Evolutionary conservation across 176 grass and related monocot species (phyloP).

Genomic region (Tuctoria greenei): DNA sequence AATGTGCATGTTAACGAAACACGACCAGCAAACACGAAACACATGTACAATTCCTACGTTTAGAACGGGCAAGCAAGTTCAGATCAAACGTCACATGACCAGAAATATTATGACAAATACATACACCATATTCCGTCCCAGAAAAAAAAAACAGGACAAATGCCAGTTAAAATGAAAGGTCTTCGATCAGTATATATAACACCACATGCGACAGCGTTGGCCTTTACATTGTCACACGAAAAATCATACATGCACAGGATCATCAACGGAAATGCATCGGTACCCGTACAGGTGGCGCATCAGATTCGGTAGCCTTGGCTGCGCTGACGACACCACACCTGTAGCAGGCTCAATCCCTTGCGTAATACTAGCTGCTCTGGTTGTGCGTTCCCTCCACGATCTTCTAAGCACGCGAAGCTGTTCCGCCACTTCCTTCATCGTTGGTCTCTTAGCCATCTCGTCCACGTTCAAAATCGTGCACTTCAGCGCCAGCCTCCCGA

Average conservation of each 20-base stretch:
- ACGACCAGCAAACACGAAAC: background rate
- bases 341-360: background rate
- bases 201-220: background rate
- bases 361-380: no score
- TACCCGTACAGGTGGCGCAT: constrained; percentile 30
- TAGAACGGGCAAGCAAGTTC: background rate
- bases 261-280: background rate
- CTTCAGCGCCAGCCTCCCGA: constrained; percentile 8
- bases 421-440: constrained; percentile 26
- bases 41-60: background rate
- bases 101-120: background rate
- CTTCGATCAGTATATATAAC: background rate
- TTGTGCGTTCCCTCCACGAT: background rate
- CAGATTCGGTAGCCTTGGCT: constrained; percentile 5
- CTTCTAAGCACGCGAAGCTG: background rate
- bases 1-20: background rate
- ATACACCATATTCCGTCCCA: background rate
- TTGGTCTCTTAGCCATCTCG: constrained; percentile 9
- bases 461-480: background rate
- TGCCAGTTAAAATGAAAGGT: background rate
- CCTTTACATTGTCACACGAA: background rate
- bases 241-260: background rate
- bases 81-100: background rate
- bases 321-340: background rate
- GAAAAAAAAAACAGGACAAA: background rate